Conservation (phyloP, 2,329 filamentous ascomycete species). For the Phaeosphaeria sp. region DNA sequence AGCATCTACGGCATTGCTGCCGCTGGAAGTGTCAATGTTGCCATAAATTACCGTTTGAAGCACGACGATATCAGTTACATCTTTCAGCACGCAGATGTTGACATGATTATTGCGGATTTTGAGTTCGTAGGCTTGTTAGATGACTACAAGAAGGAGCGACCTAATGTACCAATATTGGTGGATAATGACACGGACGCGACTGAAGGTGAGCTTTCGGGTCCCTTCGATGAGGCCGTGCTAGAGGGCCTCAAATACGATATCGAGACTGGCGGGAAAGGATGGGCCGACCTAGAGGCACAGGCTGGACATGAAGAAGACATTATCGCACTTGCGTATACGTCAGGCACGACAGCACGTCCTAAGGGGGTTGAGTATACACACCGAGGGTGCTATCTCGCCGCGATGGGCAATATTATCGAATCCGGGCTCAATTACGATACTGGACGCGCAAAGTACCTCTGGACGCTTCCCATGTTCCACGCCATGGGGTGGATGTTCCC, state of each 20-base stretch:
- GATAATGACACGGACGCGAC: slow-evolving; percentile 84
- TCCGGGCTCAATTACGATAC: slow-evolving; percentile 76
- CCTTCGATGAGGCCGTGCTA: slow-evolving; percentile 81
- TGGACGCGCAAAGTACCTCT: slow-evolving; percentile 80
- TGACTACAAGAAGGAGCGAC: slow-evolving; percentile 66
- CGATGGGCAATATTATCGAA: slow-evolving; percentile 86
- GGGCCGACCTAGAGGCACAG: slow-evolving; percentile 76
- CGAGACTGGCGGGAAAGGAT: slow-evolving; percentile 71
- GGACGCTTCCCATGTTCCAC: slow-evolving; percentile 90
- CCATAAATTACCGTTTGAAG: slow-evolving; percentile 77
- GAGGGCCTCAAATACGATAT: slow-evolving; percentile 79
- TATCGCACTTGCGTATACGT: slow-evolving; percentile 91
- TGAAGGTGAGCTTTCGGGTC: slow-evolving; percentile 75
- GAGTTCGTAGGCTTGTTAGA: slow-evolving; percentile 78
- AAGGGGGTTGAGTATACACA: slow-evolving; percentile 96
- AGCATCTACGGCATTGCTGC: slow-evolving; percentile 86
- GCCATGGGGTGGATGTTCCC: slow-evolving; percentile 81
- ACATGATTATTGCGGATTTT: slow-evolving; percentile 83
- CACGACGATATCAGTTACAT: slow-evolving; percentile 89
- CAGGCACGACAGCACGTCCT: slow-evolving; percentile 86
- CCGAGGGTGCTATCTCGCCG: slow-evolving; percentile 82
- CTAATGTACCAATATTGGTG: slow-evolving; percentile 73
- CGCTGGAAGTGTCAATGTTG: slow-evolving; percentile 78
- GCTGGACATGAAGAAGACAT: slow-evolving; percentile 77
- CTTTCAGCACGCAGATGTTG: slow-evolving; percentile 84